Evolutionary conservation across 352 stramenopile genomes (phyloP), one percentile per base, ranked within the genome.

Genomic region (Blastocystis sp.): DNA sequence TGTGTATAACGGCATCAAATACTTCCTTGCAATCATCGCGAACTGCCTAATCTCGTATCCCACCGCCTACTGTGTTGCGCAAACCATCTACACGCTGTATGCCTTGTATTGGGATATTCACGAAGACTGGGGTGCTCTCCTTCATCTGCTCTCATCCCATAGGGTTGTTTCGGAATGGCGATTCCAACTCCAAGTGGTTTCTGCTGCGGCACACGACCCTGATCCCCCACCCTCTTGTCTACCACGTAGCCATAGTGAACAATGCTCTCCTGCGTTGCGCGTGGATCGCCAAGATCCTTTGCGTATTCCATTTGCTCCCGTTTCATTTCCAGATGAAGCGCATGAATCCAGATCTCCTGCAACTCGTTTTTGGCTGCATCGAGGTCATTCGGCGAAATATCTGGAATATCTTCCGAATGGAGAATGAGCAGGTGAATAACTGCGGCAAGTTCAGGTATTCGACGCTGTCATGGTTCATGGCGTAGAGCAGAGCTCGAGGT

Each of bases 391-490:
- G 74, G 6, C 16, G 74, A 67, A 59, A 59, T 50, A 39, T 85
- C 16, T 85, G 74, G 74, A 85, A 85, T 50, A 85, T 85, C 61
- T 85, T 85, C 55, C 74, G 74, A 67, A 85, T 85, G 74, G 74
- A 85, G 29, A 85, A 85, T 24, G 74, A 85, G 41, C 74, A 85
- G 31, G 41, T 85, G 51, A 85, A 85, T 39, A 85, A 85, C 60
- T 85, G 74, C 31, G 74, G 74, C 70, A 85, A 85, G 35, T 77
- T 77, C 29, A 77, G 66, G 66, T 77, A 77, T 59, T 55, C 29
- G 2, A 21, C 10, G 2, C 12, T 0, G 3, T 12, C n/a, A 24
- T 74, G 13, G 3, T 24, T 85, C 10, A 85, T 69, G 6, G n/a
- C 19, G 19, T 69, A 85, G 74, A 85, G 74, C 74, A 2, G 74